Evolutionary conservation across 139 green algal genomes (phyloP).

Genomic region (Deuterostichococcus epilithicus): DNA sequence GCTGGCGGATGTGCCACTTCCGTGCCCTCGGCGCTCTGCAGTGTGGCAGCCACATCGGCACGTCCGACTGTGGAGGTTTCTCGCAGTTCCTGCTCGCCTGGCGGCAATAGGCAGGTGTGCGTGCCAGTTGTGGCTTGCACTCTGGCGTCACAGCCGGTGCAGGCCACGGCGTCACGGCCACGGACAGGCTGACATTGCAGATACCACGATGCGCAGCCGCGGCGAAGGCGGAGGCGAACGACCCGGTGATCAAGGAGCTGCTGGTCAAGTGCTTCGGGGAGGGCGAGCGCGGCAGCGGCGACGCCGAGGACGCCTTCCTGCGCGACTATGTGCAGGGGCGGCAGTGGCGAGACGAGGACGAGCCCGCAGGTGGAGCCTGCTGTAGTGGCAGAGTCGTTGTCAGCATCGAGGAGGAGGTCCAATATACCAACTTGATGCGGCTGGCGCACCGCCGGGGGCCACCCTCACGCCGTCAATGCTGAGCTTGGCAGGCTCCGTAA

Average conservation of each 20-base stretch:
- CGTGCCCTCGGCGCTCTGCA: background rate
- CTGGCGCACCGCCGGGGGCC: no score
- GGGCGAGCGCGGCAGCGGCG: background rate
- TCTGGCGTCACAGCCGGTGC: background rate
- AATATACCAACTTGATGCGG: no score
- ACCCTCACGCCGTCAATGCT: no score
- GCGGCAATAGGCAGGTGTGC: background rate
- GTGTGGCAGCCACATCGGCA: no score
- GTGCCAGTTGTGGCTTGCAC: no score
- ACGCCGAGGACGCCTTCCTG: slow-evolving; percentile 16
- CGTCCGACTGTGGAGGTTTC: no score
- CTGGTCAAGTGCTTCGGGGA: background rate
- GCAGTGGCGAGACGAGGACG: background rate
- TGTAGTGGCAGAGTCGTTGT: background rate
- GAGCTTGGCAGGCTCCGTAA: no score
- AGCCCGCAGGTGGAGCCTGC: background rate
- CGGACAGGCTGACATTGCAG: background rate
- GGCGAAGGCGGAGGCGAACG: background rate
- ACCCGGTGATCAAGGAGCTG: background rate
- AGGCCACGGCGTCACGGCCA: background rate
- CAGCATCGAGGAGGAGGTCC: no score
- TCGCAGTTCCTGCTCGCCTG: background rate
- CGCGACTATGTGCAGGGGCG: slow-evolving; percentile 5
- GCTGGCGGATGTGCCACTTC: slow-evolving; percentile 10
- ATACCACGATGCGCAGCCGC: background rate